A percentile compares a stretch with the other conserved stretches of the same genome.
phyloP scores from a whole-genome alignment of 2,329 filamentous ascomycete species.

The Bimuria novae-zelandiae region DNA sequence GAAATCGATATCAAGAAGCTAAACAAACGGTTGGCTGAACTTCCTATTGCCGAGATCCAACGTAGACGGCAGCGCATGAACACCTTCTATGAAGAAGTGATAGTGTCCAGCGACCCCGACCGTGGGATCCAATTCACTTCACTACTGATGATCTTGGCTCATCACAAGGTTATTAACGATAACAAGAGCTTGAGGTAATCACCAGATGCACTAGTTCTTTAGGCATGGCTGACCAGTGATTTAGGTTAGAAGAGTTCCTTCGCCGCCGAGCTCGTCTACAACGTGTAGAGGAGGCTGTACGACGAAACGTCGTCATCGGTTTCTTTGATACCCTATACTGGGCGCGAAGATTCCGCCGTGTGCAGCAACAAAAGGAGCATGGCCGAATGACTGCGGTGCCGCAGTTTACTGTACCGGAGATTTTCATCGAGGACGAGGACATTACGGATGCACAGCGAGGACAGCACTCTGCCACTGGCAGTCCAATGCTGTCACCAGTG shows the following conservation, averaged over 20 bases:
- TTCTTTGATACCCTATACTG: constrained; percentile 97
- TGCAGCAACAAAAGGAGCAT: constrained; percentile 69
- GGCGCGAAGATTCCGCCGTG: constrained; percentile 78
- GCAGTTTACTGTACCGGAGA: constrained; percentile 83
- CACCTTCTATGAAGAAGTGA: constrained; percentile 94
- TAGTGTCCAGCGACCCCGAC: constrained; percentile 89
- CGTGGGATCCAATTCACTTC: constrained; percentile 89
- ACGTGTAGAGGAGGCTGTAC: constrained; percentile 91
- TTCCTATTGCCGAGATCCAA: constrained; percentile 77
- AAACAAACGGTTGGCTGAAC: constrained; percentile 70
- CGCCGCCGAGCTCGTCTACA: constrained; percentile 87
- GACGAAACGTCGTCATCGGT: constrained; percentile 84
- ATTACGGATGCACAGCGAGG: constrained; percentile 49
- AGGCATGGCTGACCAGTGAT: constrained; percentile 15
- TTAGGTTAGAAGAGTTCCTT: constrained; percentile 88
- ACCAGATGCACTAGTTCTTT: background rate
- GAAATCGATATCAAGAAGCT: constrained; percentile 75
- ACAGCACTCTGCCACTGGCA: constrained; percentile 39
- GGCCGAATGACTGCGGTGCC: constrained; percentile 79
- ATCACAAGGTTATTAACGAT: constrained; percentile 98
- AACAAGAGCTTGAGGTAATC: constrained; percentile 84
- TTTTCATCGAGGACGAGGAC: constrained; percentile 81
- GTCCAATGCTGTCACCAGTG: constrained; percentile 40
- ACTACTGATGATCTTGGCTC: constrained; percentile 91
- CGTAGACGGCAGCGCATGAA: constrained; percentile 80